These are phyloP conservation scores for Suillus brevipes DNA, from an alignment of 768 basidiomycete species.

Conservation along the genomic window DNA sequence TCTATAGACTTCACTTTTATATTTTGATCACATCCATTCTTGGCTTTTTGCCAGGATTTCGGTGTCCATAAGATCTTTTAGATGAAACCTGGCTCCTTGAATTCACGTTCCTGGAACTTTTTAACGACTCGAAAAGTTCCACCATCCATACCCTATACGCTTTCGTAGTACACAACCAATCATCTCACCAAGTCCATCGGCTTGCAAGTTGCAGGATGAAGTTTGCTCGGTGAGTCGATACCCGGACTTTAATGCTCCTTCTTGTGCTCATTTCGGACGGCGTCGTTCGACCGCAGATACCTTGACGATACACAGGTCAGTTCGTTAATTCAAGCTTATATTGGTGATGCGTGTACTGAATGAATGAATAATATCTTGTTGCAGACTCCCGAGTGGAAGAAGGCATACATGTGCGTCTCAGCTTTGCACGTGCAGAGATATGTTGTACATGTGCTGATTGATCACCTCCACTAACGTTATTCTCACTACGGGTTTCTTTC, in stretches of 20 bases:
- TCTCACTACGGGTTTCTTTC: conserved; percentile 2
- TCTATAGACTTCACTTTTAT: neutral
- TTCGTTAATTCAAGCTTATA: neutral
- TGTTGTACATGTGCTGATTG: neutral
- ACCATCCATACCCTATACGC: neutral
- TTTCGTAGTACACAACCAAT: neutral
- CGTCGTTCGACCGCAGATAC: conserved; percentile 43
- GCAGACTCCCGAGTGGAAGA: conserved; percentile 65
- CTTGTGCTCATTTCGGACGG: neutral
- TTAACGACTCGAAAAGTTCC: neutral
- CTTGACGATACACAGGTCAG: conserved; percentile 68
- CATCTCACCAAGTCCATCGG: too few relatives aligned
- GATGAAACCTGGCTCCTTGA: neutral
- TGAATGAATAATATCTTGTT: conserved; percentile 7
- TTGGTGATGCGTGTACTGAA: neutral
- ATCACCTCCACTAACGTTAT: neutral
- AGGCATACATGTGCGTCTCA: conserved; percentile 32
- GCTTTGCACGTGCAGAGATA: neutral
- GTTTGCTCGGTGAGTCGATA: conserved; percentile 51
- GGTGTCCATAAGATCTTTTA: neutral
- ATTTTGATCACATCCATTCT: neutral
- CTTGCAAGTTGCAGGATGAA: conserved; percentile 42
- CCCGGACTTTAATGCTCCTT: neutral
- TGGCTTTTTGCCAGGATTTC: neutral
- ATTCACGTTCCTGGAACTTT: neutral